These are phyloP conservation scores for Mucor mucedo DNA, from an alignment of 371 early-diverging fungal species.

Conservation along the genomic window DNA sequence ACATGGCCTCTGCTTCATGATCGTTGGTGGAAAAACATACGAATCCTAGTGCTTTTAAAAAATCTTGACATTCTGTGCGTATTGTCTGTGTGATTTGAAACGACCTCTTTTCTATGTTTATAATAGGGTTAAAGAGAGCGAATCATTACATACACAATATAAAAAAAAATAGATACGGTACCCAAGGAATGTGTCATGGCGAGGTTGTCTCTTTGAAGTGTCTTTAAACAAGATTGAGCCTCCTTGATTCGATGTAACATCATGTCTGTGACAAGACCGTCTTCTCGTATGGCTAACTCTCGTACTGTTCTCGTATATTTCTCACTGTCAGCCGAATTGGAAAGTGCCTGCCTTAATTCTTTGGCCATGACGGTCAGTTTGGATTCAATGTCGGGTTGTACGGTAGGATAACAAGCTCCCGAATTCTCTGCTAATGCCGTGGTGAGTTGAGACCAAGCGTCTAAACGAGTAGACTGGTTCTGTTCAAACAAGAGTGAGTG, in stretches of 20 bases:
- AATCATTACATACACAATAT: neutral
- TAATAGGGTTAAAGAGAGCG: neutral
- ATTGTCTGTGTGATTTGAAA: slow-evolving; percentile 55
- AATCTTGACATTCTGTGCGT: slow-evolving; percentile 53
- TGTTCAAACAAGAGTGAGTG: slow-evolving; percentile 40
- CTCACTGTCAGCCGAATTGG: neutral
- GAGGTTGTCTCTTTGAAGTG: slow-evolving; percentile 34
- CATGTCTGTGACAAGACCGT: slow-evolving; percentile 17
- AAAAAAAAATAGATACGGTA: neutral
- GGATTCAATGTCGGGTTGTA: no score
- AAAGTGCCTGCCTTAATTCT: no score
- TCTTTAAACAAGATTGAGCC: slow-evolving; percentile 10
- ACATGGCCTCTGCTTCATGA: slow-evolving; percentile 76
- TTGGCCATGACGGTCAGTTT: no score
- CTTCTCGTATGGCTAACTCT: slow-evolving; percentile 33
- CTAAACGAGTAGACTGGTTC: slow-evolving; percentile 37
- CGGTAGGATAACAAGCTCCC: no score
- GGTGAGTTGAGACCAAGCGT: slow-evolving; percentile 36
- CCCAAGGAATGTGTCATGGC: slow-evolving; percentile 37
- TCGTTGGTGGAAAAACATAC: slow-evolving; percentile 49
- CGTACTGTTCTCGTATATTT: slow-evolving; percentile 47
- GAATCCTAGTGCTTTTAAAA: slow-evolving; percentile 59
- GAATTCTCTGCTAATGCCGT: no score
- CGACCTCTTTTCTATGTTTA: slow-evolving; percentile 55
- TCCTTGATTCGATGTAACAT: slow-evolving; percentile 14